phyloP scores from a whole-genome alignment of 2,329 filamentous ascomycete genomes.

The Aureobasidium pullulans region DNA sequence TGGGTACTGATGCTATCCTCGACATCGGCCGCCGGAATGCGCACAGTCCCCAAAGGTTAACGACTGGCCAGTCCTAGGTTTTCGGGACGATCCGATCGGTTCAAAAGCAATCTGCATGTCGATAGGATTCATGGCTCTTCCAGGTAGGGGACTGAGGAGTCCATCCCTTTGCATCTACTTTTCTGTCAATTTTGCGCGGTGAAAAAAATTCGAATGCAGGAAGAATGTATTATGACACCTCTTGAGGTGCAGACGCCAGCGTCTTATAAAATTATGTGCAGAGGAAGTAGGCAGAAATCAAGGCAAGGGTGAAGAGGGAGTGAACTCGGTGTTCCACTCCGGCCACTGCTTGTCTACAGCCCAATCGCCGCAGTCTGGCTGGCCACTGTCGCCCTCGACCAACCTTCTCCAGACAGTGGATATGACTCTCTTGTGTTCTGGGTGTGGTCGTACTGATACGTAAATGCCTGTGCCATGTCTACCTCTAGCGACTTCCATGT shows the following conservation, averaged over 20 bases:
- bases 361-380: conserved; percentile 24
- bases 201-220: background rate
- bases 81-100: too few relatives aligned
- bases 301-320: conserved; percentile 5
- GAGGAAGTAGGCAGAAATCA: background rate
- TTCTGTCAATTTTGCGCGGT: background rate
- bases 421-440: conserved; percentile 15
- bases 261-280: background rate
- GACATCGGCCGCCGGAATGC: too few relatives aligned
- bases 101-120: too few relatives aligned
- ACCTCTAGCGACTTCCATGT: conserved; percentile 28
- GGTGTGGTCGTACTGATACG: conserved; percentile 21
- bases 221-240: background rate
- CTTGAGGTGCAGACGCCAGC: background rate
- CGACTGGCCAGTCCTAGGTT: too few relatives aligned
- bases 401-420: conserved; percentile 27
- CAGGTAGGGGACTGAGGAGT: too few relatives aligned
- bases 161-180: background rate
- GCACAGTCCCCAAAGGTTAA: too few relatives aligned
- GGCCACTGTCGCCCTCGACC: conserved; percentile 21
- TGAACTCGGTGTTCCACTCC: conserved; percentile 18
- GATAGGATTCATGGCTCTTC: too few relatives aligned
- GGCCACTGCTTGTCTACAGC: conserved; percentile 27
- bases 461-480: conserved; percentile 26
- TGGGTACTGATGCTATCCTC: too few relatives aligned